Evolutionary conservation across 306 rosid species (phyloP).

Genomic region (Sechiopsis laciniata): DNA sequence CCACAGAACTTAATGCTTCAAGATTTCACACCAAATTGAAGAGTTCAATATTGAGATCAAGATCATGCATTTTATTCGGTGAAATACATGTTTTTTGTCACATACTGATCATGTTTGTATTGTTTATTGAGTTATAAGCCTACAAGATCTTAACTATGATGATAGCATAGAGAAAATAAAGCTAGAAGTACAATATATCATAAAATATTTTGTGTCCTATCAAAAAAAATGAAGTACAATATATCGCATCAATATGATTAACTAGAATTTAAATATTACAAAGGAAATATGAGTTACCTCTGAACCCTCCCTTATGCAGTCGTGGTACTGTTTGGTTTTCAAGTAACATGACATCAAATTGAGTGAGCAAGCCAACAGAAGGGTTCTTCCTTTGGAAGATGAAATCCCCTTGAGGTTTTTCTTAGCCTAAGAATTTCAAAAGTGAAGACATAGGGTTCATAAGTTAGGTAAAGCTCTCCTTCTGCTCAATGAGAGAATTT

Average conservation of each 20-base stretch:
- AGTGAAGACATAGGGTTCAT: conserved; percentile 19
- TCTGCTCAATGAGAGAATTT: background rate
- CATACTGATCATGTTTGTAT: conserved; percentile 1
- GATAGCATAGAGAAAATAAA: background rate
- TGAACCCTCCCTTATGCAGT: conserved; percentile 79
- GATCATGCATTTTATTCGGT: background rate
- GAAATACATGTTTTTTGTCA: background rate
- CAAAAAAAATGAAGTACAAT: background rate
- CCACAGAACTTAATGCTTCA: background rate
- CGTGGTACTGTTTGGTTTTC: conserved; percentile 70
- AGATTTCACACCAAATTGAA: background rate
- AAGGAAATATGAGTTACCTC: conserved; percentile 53
- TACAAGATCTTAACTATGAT: background rate
- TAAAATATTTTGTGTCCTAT: too few relatives aligned
- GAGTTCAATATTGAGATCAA: background rate
- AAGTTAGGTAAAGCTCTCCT: conserved; percentile 7
- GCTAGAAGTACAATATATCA: too few relatives aligned
- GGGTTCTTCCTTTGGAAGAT: conserved; percentile 58
- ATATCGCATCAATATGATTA: conserved; percentile 18
- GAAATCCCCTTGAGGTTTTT: conserved; percentile 61
- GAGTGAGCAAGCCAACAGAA: conserved; percentile 83
- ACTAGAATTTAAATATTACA: conserved; percentile 17
- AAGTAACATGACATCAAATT: conserved; percentile 94
- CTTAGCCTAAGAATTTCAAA: conserved; percentile 62
- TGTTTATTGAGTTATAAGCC: background rate